Conservation (phyloP, 495 filamentous ascomycete species). For the Lasiosphaeria hispida region DNA sequence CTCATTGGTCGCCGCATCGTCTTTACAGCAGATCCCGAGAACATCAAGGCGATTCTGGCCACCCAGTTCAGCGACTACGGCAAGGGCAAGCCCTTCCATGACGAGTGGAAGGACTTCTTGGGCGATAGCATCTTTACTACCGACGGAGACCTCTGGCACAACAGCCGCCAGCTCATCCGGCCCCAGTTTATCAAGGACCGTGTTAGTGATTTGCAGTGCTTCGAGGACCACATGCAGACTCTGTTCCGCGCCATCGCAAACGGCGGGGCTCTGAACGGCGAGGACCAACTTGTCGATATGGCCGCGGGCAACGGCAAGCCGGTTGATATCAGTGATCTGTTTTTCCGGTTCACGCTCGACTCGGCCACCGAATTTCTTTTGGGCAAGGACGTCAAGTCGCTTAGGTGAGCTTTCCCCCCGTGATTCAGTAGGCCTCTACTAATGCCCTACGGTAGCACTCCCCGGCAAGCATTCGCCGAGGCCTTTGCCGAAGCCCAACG, state of each 20-base stretch:
- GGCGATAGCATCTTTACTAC: constrained; percentile 79
- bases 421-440: not conserved
- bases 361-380: constrained; percentile 81
- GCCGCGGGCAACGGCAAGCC: constrained; percentile 46
- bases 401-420: constrained; percentile 40
- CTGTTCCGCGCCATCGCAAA: constrained; percentile 58
- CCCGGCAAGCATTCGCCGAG: constrained; percentile 59
- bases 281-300: constrained; percentile 42
- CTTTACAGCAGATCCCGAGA: constrained; percentile 74
- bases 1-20: constrained; percentile 57
- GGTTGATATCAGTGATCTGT: constrained; percentile 66
- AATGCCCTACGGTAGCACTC: constrained; percentile 26
- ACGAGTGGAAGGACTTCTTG: constrained; percentile 68
- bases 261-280: constrained; percentile 49
- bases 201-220: constrained; percentile 74
- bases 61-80: constrained; percentile 73
- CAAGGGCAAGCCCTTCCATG: constrained; percentile 67
- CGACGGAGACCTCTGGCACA: constrained; percentile 72
- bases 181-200: constrained; percentile 84
- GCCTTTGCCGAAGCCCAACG: constrained; percentile 72
- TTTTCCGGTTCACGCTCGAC: constrained; percentile 82
- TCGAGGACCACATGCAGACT: constrained; percentile 71
- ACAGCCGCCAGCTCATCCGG: constrained; percentile 69
- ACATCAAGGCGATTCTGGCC: constrained; percentile 81
- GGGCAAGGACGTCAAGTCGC: constrained; percentile 69